Conservation (phyloP, 2,329 filamentous ascomycete species). For the Cladosporium cucumerinum region DNA sequence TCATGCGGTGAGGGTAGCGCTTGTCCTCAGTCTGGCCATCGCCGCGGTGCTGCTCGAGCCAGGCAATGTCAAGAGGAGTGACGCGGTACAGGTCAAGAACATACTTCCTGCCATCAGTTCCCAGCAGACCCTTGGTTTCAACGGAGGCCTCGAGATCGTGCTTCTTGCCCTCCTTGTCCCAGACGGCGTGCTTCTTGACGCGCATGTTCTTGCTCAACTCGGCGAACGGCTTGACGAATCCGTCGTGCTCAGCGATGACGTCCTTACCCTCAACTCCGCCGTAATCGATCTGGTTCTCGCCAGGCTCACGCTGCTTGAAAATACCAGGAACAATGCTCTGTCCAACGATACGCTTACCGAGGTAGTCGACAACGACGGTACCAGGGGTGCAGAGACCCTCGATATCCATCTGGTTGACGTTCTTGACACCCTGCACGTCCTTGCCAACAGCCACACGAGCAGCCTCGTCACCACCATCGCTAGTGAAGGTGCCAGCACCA, state of each 20-base stretch:
- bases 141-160: slow-evolving; percentile 94
- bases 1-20: slow-evolving; percentile 92
- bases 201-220: slow-evolving; percentile 87
- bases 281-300: slow-evolving; percentile 98
- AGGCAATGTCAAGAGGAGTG: slow-evolving; percentile 83
- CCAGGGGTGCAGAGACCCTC: slow-evolving; percentile 91
- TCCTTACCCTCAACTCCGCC: slow-evolving; percentile 97
- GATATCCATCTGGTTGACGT: slow-evolving; percentile 96
- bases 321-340: slow-evolving; percentile 98
- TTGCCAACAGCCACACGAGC: slow-evolving; percentile 94
- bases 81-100: slow-evolving; percentile 95
- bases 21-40: slow-evolving; percentile 50
- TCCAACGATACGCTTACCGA: slow-evolving; percentile 93
- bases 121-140: slow-evolving; percentile 95
- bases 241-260: slow-evolving; percentile 83
- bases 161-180: slow-evolving; percentile 91
- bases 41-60: slow-evolving; percentile 75
- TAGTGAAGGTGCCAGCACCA: slow-evolving; percentile 93
- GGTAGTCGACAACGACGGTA: slow-evolving; percentile 93
- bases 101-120: slow-evolving; percentile 94
- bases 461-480: slow-evolving; percentile 93
- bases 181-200: slow-evolving; percentile 92
- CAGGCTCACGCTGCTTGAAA: slow-evolving; percentile 96
- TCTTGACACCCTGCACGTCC: slow-evolving; percentile 88
- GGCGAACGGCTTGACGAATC: slow-evolving; percentile 78